A percentile compares a stretch with the other conserved stretches of the same genome.
Evolutionary conservation across 2,329 filamentous ascomycete genomes (phyloP).

Genomic region (Aureobasidium sp.): DNA sequence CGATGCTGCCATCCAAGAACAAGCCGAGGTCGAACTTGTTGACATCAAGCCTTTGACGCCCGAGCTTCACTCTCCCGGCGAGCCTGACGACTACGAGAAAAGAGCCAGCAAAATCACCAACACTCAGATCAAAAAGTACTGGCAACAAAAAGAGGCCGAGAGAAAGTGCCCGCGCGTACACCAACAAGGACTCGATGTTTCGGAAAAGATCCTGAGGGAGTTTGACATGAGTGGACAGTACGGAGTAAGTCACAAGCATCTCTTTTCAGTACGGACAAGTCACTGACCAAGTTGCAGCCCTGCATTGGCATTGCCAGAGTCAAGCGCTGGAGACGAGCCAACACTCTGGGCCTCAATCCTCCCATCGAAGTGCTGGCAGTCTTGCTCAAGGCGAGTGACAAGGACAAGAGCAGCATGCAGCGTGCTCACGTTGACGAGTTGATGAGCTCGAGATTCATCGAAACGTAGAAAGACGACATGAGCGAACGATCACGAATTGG

Average conservation of each 20-base stretch:
- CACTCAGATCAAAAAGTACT: constrained; percentile 67
- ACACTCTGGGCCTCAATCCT: constrained; percentile 73
- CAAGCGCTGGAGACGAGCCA: constrained; percentile 81
- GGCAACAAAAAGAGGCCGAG: constrained; percentile 61
- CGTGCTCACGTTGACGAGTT: constrained; percentile 66
- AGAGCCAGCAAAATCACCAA: constrained; percentile 58
- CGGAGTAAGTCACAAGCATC: constrained; percentile 56
- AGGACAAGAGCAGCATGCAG: constrained; percentile 47
- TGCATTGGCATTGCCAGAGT: constrained; percentile 76
- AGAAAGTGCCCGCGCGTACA: constrained; percentile 66
- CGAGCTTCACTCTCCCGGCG: constrained; percentile 7
- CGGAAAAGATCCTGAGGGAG: constrained; percentile 82
- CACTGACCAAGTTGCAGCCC: constrained; percentile 48
- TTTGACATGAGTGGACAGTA: constrained; percentile 90
- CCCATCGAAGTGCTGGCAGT: constrained; percentile 87
- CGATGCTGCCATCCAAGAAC: constrained; percentile 32
- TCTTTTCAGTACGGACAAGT: no score
- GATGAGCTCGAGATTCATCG: constrained; percentile 42
- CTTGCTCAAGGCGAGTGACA: constrained; percentile 61
- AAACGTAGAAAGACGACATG: constrained; percentile 22
- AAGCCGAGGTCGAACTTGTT: constrained; percentile 26
- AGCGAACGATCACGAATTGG: not conserved
- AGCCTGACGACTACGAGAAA: constrained; percentile 37
- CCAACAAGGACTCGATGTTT: constrained; percentile 59
- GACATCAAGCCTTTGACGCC: constrained; percentile 19